These are phyloP conservation scores for Blastobotrys illinoisensis DNA, from an alignment of 1,139 yeast genomes.

Conservation along the genomic window DNA sequence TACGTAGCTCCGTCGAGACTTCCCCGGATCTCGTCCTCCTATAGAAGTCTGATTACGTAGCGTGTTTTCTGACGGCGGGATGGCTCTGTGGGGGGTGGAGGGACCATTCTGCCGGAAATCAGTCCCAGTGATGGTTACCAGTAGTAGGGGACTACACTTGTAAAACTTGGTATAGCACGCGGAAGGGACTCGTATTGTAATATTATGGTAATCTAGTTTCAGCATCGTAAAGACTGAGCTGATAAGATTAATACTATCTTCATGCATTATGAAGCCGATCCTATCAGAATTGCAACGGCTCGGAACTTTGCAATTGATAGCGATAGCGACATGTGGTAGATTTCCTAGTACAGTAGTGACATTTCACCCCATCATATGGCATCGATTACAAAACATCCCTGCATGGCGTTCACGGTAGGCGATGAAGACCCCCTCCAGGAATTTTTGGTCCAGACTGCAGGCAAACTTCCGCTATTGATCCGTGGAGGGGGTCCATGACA, in stretches of 20 bases:
- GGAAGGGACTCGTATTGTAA: too few species aligned
- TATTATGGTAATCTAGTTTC: too few species aligned
- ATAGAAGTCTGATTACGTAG: background rate
- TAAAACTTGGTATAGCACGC: too few species aligned
- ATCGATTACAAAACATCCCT: background rate
- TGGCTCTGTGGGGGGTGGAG: background rate
- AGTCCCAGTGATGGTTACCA: too few species aligned
- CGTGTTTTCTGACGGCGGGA: background rate
- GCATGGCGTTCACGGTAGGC: background rate
- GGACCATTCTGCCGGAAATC: background rate
- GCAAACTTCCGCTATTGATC: background rate
- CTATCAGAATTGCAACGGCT: too few species aligned
- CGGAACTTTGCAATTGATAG: background rate
- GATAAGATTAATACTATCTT: background rate
- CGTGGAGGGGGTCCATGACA: background rate
- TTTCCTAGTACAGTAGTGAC: background rate
- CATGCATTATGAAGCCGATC: background rate
- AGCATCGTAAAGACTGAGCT: too few species aligned
- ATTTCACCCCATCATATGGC: background rate
- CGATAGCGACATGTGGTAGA: background rate
- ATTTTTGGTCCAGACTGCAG: background rate
- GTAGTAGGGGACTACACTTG: too few species aligned
- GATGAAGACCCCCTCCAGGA: background rate
- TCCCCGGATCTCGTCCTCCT: background rate
- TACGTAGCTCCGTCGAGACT: background rate